Conservation (phyloP, 805 yeast genomes). For the Hermanozyma aechmeae region DNA sequence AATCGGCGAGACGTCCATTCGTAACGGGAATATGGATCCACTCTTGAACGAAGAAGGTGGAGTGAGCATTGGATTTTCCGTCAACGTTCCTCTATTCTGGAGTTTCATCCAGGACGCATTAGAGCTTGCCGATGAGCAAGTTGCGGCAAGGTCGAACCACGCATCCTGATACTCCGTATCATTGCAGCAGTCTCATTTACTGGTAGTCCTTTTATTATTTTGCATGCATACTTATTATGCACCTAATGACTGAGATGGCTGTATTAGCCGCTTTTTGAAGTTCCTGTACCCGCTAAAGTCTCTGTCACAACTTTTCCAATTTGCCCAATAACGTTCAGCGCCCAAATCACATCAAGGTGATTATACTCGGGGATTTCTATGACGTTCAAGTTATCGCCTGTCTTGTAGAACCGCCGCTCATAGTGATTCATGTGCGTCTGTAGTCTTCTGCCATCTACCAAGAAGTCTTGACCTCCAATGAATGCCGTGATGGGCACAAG, state of each 20-base stretch:
- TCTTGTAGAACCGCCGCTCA: constrained; percentile 39
- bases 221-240: not conserved
- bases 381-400: constrained; percentile 26
- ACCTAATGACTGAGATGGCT: not conserved
- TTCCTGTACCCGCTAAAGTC: constrained; percentile 2
- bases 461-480: constrained; percentile 61
- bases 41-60: constrained; percentile 8
- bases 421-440: constrained; percentile 51
- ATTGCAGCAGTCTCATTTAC: not conserved
- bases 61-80: constrained; percentile 4
- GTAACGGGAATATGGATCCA: constrained; percentile 7
- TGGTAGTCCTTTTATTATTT: not conserved
- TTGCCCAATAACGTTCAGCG: constrained; percentile 58
- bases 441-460: constrained; percentile 70
- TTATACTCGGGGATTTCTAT: constrained; percentile 54
- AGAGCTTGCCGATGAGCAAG: constrained; percentile 6
- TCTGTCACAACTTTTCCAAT: constrained; percentile 41
- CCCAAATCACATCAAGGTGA: constrained; percentile 92
- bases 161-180: not conserved
- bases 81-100: constrained; percentile 9
- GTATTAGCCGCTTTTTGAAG: not conserved
- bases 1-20: constrained; percentile 19
- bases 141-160: not conserved
- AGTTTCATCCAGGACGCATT: constrained; percentile 5
- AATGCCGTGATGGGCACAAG: constrained; percentile 55